These are phyloP conservation scores for Trametes cinnabarina DNA, from an alignment of 768 basidiomycete genomes.

Conservation along the genomic window DNA sequence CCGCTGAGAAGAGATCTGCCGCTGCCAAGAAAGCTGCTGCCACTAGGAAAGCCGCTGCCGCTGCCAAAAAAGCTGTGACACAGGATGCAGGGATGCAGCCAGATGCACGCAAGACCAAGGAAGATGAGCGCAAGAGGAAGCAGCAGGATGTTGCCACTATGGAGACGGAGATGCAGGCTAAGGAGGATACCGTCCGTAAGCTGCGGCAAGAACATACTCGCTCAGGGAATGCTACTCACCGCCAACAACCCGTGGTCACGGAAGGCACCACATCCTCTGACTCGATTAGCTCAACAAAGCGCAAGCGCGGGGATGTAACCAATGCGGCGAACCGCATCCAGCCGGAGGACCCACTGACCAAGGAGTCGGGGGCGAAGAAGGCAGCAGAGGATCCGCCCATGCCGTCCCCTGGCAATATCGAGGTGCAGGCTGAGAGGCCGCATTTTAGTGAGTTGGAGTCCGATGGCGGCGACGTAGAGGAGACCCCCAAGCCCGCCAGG, in stretches of 20 bases:
- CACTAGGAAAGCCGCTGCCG: no score
- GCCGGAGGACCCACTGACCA: neutral
- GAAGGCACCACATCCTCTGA: neutral
- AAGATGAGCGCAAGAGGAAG: neutral
- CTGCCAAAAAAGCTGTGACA: no score
- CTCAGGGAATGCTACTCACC: neutral
- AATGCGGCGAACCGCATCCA: neutral
- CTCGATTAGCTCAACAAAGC: neutral
- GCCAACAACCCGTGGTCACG: neutral
- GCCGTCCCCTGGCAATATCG: no score
- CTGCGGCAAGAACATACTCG: neutral
- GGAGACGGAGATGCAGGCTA: neutral
- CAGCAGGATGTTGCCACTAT: neutral
- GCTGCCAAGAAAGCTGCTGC: no score
- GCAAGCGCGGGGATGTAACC: neutral
- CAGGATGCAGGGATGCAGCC: no score
- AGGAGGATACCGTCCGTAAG: neutral
- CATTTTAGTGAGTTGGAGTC: neutral
- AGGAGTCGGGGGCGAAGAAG: neutral
- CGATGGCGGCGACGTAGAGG: neutral
- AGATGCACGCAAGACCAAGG: no score
- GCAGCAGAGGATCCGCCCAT: neutral
- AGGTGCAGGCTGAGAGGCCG: no score
- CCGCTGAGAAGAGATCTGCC: no score
- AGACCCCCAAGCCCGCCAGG: neutral